Base-by-base conservation (phyloP, 2,329 filamentous ascomycete genomes). In the Lachnellula willkommii region DNA sequence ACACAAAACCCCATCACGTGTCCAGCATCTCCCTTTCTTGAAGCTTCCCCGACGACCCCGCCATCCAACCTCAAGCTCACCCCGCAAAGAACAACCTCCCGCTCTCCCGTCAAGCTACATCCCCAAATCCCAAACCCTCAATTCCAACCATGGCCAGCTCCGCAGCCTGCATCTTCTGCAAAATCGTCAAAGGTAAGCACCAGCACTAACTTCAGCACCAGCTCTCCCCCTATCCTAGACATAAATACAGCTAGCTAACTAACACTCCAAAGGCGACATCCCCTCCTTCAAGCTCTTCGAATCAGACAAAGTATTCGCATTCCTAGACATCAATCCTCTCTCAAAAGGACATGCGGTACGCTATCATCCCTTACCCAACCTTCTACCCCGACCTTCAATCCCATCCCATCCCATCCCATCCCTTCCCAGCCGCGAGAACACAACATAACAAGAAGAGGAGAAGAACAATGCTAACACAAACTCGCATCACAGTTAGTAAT, bases 261-360 rank as follows among this genome's bases (percentile, higher is more conserved):
- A 22, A 56, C 35, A 6, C 37, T 53, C 47, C n/a, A n/a, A 66
- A 96, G 92, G 92, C 63, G 93, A 97, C 60, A 96, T 99, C 72
- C 94, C 94, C 49, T 93, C 85, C 66, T 87, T 97, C 79, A 99
- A 96, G 82, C 85, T 99, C 74, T 92, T 90, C 71, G 94, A 99
- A 76, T 94, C 83, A 67, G 89, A 95, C 39, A 96, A 93, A 77
- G 89, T 93, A 47, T 80, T 96, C 60, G 94, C 94, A 9, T 99
- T 99, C 73, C 87, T 99, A 63, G 94, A 99, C 73, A 96, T 99
- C 74, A 87, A 90, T 63, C 94, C 94, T 4, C 77, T 97, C 22
- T 90, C 87, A 73, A 82, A 82, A 69, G 94, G 94, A 55, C 94
- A 99, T 70, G 89, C 92, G 63, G 93, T 96, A 79, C 67, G 43